Evolutionary conservation across 768 basidiomycete species (phyloP), one percentile per base, ranked within the genome.

Genomic region (Cubamyces lactineus): DNA sequence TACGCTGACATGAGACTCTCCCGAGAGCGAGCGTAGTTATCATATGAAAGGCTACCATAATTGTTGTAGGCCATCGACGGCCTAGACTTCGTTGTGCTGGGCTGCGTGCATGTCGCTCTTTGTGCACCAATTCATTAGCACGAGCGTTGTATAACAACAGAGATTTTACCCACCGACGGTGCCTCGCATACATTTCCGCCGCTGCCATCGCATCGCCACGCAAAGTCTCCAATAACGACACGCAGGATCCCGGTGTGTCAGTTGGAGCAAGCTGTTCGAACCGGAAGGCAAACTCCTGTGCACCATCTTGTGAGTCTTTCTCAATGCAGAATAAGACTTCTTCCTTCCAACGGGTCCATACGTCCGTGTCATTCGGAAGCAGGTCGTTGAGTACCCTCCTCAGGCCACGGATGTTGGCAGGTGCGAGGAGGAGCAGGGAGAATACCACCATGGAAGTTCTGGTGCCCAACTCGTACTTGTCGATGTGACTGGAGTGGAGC

Each of bases 391-490:
- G 39, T 5, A 60, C 59, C 16, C 40, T 53, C 23, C 41, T 24
- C 6, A 60, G 45, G 0, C 34, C 38, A 1, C 9, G 9, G 16
- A 21, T 53, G 38, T 53, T 47, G 15, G 43, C 45, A 12, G 43
- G 46, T 47, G 55, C 45, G 38, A 53, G 52, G 21, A 34, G 26
- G 1, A 53, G 59, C 13, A 60, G 19, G 6, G 53, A 24, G 39
- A 60, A 60, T 2, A 52, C 43, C 1, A 54, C 53, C 46, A 49
- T 60, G 2, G 52, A 28, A 11, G 59, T 53, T 45, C 59, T 23
- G 1, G 59, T 53, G 4, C 59, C 59, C 9, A 60, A 42, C 38
- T 53, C 24, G 59, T 53, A 60, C 52, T 54, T 53, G 38, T 47
- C 11, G 13, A 46, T 15, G 5, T 24, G 21, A 8, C 23, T 26